Evolutionary conservation across 108 stramenopile species (phyloP), one percentile per base, ranked within the genome.

Genomic region (Skeletonema grethae): DNA sequence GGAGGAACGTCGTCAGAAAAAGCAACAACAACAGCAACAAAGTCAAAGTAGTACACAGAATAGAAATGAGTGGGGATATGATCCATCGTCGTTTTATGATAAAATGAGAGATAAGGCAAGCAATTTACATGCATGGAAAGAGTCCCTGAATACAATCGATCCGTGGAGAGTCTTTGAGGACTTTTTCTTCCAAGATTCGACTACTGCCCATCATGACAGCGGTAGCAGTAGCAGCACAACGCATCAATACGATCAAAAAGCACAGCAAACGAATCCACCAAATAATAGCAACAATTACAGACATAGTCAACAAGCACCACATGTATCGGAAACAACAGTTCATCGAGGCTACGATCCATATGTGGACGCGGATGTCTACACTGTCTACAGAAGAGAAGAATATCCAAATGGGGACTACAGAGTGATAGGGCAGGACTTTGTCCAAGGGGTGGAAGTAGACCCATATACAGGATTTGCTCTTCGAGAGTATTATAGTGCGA

Each of bases 111-210:
- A 73, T 61, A 67, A 72, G 32, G 72, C 72, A 65, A 69, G 63
- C 36, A 80, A 63, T 34, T 80, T 80, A 53, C 30, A 72, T 30
- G 53, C 78, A n/a, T 79, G 78, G 78, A 79, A 72, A 45, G 56
- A 77, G 71, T 39, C 57, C 45, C 72, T 83, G 22, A 83, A 81
- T 65, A 57, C 2, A 48, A 81, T 71, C 35, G 89, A 90, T 85
- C 89, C 89, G 10, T 78, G 82, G 74, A 62, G 61, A 11, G 77
- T 87, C 4, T 90, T 90, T 72, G 85, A 88, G 61, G 86, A 90
- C 9, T 85, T 90, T 75, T 88, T 90, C 57, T 90, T 86, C 79
- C 84, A 86, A 50, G 65, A 76, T 8, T 59, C 81, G 12, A 34
- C 81, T 10, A 43, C 63, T 34, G 60, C 32, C 22, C 16, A 32